Evolutionary conservation across 176 grass and related monocot genomes (phyloP).

Genomic region (Triticum turgidum): DNA sequence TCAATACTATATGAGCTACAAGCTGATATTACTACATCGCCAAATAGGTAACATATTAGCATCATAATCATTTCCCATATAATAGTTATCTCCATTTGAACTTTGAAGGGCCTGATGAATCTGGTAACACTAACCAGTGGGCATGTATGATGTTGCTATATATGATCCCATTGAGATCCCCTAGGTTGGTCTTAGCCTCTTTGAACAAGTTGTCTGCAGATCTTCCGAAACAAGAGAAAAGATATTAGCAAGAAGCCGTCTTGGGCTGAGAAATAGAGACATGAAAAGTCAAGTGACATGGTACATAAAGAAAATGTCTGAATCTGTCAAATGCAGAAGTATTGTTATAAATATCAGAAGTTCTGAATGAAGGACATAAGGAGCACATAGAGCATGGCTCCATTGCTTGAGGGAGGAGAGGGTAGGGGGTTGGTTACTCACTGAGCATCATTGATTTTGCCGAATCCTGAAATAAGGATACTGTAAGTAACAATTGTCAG

Average conservation of each 20-base stretch:
- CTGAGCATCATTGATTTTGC: constrained; percentile 74
- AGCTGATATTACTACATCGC: constrained; percentile 2
- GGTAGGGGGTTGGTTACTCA: constrained; percentile 44
- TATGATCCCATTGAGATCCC: constrained; percentile 72
- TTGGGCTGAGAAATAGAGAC: background rate
- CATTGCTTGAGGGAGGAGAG: background rate
- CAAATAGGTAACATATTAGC: background rate
- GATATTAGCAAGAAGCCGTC: constrained; percentile 36
- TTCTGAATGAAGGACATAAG: background rate
- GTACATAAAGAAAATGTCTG: constrained; percentile 17
- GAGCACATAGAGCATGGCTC: background rate
- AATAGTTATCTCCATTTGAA: background rate
- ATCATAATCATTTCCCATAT: background rate
- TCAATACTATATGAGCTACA: background rate
- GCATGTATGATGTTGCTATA: constrained; percentile 98
- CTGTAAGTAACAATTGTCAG: constrained; percentile 91
- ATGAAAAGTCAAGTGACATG: background rate
- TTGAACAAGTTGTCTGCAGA: constrained; percentile 84
- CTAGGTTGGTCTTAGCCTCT: constrained; percentile 73
- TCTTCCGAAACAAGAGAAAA: constrained; percentile 61
- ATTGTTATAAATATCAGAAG: background rate
- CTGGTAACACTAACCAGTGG: constrained; percentile 76
- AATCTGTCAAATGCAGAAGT: background rate
- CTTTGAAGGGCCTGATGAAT: constrained; percentile 18
- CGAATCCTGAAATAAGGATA: constrained; percentile 88